Base-by-base conservation (phyloP, 352 stramenopile genomes). In the Achlya hypogyna region DNA sequence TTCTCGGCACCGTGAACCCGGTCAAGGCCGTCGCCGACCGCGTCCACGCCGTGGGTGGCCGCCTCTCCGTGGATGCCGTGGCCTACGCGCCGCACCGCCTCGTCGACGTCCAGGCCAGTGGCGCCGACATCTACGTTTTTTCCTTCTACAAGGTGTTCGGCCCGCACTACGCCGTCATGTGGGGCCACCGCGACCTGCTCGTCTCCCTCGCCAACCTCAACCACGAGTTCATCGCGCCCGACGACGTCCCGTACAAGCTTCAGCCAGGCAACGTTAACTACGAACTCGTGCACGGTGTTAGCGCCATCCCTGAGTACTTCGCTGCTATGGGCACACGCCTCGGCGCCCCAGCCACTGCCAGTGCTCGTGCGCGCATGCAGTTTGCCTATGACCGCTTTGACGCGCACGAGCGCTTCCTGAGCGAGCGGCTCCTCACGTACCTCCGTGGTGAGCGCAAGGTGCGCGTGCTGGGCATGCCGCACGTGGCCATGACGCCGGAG, bases 141-240 rank as follows among this genome's bases (percentile, higher is more conserved):
- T 63, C 35, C 60, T 43, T 68, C 31, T 72, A 72, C 62, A 72
- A 72, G 32, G 62, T 72, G n/a, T 72, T 70, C 54, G 67, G 67
- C 32, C 67, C 67, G 32, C 67, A 72, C 54, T 65, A 54, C 53
- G 58, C 58, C 4, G 47, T 67, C n/a, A 27, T 72, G 31, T 72
- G 35, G 32, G 67, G 67, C 16, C 32, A 40, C n/a, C 35, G 51
- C 29, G 67, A 72, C 25, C 34, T 70, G 6, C 63, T 72, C 38
- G 4, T 59, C 4, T 25, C 34, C 4, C 51, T 72, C 18, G 10
- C 62, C 18, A 51, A 45, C n/a, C 23, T 67, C 5, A 67, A 67
- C 32, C 60, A 67, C 51, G n/a, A 59, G 12, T 67, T 42, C 60
- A 67, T 67, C 23, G 34, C 38, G 20, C 29, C 29, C 45, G 60